A percentile compares a stretch with the other conserved stretches of the same genome.
These are phyloP conservation scores for Penicillium bovifimosum DNA, from an alignment of 495 filamentous ascomycete species.

Conservation along the genomic window DNA sequence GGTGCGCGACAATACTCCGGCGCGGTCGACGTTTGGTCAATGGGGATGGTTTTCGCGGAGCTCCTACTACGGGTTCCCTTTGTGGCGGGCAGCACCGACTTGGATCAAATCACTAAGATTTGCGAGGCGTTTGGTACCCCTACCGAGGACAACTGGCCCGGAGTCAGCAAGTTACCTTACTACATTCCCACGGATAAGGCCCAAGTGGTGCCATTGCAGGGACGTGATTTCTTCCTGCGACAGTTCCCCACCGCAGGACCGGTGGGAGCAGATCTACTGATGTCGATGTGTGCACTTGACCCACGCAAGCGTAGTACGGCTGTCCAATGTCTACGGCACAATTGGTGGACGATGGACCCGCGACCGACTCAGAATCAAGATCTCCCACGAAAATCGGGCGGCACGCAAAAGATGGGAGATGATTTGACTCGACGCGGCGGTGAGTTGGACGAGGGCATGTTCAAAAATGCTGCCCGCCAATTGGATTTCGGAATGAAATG, in stretches of 20 bases:
- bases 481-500: constrained; percentile 70
- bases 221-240: constrained; percentile 60
- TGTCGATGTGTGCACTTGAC: constrained; percentile 80
- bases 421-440: constrained; percentile 81
- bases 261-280: constrained; percentile 79
- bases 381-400: constrained; percentile 67
- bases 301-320: constrained; percentile 77
- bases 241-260: constrained; percentile 72
- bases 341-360: constrained; percentile 82
- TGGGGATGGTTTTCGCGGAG: constrained; percentile 89
- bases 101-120: constrained; percentile 74
- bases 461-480: constrained; percentile 75
- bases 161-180: constrained; percentile 72
- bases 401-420: constrained; percentile 68
- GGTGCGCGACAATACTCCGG: constrained; percentile 84
- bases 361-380: constrained; percentile 78
- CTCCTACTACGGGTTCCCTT: constrained; percentile 76
- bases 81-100: constrained; percentile 72
- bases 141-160: constrained; percentile 92
- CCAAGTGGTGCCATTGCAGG: constrained; percentile 54
- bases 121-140: constrained; percentile 83
- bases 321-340: constrained; percentile 67
- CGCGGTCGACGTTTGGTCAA: constrained; percentile 93
- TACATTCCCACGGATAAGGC: constrained; percentile 56
- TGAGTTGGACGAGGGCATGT: constrained; percentile 57